Base-by-base conservation (phyloP, 2,329 filamentous ascomycete genomes). In the Aspergillus melleus region DNA sequence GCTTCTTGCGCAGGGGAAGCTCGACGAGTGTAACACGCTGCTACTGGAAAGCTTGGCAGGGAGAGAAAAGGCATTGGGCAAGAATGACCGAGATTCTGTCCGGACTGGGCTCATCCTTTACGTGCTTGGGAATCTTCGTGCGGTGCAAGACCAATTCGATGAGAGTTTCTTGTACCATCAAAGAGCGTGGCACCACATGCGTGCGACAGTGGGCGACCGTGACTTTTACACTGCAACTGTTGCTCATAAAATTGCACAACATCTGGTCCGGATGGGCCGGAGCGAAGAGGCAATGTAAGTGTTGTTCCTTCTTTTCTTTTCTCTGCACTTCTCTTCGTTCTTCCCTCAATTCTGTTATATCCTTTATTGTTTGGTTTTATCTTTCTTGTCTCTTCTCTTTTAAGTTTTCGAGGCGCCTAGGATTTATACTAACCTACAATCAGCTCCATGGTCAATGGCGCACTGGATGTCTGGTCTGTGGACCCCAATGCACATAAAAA, bases 161-260 rank as follows among this genome's bases (percentile, higher is more conserved):
- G 66, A 69, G 47, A 68, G 66, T 57, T 68, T 63, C 24, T 47
- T 57, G 42, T 68, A 64, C 55, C 64, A 70, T 32, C 55, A 65
- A 16, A 59, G 62, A 58, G 62, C 66, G 14, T 64, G 59, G 56
- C 56, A 57, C 9, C 65, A 70, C 20, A 67, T 66, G 60, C 61
- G 55, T 26, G 59, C 42, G 8, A 70, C 65, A 12, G 58, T 70
- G n/a, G 68, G 66, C 2, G 61, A 70, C 11, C 63, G 67, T 53
- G 65, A 70, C 50, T 67, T 68, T 50, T 66, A 65, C 24, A 72
- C 68, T 51, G 65, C 63, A 49, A 66, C 60, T 55, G 52, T 55
- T 3, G 56, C 56, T 30, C 61, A 67, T 58, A 70, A 70, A 54
- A 42, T 71, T 47, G 69, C 67, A 4, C 63, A 70, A 47, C 68